phyloP scores from a whole-genome alignment of 169 alveolate species.

The Theileria parva region DNA sequence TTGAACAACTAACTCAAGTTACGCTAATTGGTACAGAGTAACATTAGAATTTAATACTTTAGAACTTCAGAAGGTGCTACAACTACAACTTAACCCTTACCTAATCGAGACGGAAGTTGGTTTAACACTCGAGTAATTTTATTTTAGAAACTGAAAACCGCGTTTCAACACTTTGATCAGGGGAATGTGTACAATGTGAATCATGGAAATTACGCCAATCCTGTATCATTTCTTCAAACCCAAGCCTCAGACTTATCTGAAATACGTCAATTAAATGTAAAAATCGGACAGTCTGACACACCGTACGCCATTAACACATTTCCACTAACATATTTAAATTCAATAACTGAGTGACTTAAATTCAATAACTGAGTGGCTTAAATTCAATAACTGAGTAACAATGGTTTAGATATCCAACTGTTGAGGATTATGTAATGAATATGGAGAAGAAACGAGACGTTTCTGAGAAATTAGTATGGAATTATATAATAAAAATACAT shows the following conservation, averaged over 20 bases:
- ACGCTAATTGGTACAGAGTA: conserved; percentile 49
- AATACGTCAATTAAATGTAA: conserved; percentile 68
- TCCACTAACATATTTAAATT: too few species aligned
- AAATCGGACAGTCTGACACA: conserved; percentile 76
- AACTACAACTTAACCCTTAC: conserved; percentile 48
- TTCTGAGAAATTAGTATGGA: conserved; percentile 67
- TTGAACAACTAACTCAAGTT: conserved; percentile 58
- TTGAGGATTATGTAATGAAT: conserved; percentile 79
- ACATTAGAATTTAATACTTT: not conserved
- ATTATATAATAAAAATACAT: not conserved
- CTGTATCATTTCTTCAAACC: conserved; percentile 47
- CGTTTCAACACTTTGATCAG: not conserved
- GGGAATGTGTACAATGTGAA: not conserved
- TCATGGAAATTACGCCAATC: not conserved
- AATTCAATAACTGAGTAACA: not conserved
- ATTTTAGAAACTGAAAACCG: not conserved
- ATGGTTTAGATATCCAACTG: conserved; percentile 69
- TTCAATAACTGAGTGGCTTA: not conserved
- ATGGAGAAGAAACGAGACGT: conserved; percentile 78
- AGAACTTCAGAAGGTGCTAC: conserved; percentile 58
- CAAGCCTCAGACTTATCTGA: conserved; percentile 27
- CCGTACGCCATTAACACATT: conserved; percentile 35
- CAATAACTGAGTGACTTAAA: not conserved
- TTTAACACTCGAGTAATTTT: not conserved
- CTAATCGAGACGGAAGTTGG: conserved; percentile 33